phyloP scores from a whole-genome alignment of 2,329 filamentous ascomycete genomes.

The Paecilomyces variotii region DNA sequence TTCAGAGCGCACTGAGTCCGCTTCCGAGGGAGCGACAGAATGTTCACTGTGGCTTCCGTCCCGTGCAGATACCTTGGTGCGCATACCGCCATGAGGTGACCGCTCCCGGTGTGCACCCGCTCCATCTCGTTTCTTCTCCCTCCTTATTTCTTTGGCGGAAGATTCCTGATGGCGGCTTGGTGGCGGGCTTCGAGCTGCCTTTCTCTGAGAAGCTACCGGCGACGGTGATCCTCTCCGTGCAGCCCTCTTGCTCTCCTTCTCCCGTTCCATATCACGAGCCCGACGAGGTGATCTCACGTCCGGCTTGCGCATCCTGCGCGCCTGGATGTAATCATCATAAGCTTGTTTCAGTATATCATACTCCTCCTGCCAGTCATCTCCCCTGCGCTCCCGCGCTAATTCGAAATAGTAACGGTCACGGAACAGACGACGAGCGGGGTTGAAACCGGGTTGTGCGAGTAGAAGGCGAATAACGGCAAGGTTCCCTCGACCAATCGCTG shows the following conservation, averaged over 20 bases:
- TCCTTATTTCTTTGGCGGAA: conserved; percentile 17
- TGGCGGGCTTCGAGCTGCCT: conserved; percentile 23
- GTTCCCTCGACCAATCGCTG: conserved; percentile 83
- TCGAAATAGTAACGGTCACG: conserved; percentile 79
- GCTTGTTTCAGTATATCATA: conserved; percentile 68
- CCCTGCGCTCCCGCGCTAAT: conserved; percentile 71
- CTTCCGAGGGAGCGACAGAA: conserved; percentile 21
- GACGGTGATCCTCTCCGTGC: conserved; percentile 32
- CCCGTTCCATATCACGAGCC: conserved; percentile 30
- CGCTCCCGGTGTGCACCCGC: conserved; percentile 18
- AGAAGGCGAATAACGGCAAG: conserved; percentile 76
- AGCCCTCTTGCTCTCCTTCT: conserved; percentile 28
- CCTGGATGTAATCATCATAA: conserved; percentile 30
- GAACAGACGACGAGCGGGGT: conserved; percentile 66
- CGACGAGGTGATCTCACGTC: conserved; percentile 31
- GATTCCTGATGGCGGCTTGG: conserved; percentile 17
- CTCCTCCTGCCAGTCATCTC: conserved; percentile 86
- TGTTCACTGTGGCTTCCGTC: conserved; percentile 17
- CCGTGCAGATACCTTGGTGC: conserved; percentile 17
- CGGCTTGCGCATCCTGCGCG: conserved; percentile 25
- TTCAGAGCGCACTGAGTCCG: conserved; percentile 20
- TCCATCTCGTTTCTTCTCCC: conserved; percentile 19
- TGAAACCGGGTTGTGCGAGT: conserved; percentile 67
- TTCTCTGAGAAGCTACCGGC: conserved; percentile 25
- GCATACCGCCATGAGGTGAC: conserved; percentile 8